Evolutionary conservation across 352 stramenopile species (phyloP).

Genomic region (Nothophytophthora sp.): DNA sequence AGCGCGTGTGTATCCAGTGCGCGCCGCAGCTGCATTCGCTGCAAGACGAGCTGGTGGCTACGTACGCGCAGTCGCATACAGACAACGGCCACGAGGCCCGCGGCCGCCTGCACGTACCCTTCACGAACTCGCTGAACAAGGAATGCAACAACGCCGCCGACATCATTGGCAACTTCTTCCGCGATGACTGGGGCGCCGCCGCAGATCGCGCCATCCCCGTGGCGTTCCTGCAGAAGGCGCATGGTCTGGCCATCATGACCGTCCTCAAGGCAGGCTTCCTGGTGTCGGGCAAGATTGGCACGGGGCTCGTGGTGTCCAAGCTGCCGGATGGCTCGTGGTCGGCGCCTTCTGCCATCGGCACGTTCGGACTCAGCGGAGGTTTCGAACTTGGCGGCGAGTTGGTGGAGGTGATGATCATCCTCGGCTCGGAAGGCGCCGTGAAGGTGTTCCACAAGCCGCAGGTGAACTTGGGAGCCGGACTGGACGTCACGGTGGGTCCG

Average conservation of each 20-base stretch:
- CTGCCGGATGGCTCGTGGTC: conserved; percentile 84
- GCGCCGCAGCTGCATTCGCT: conserved; percentile 45
- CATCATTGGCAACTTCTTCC: conserved; percentile 70
- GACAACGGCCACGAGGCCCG: conserved; percentile 43
- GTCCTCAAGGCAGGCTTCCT: conserved; percentile 59
- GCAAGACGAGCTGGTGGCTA: conserved; percentile 47
- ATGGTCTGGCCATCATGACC: conserved; percentile 58
- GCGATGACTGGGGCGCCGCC: conserved; percentile 50
- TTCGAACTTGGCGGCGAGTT: conserved; percentile 88
- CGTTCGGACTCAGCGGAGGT: conserved; percentile 78
- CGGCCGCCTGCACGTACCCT: conserved; percentile 41
- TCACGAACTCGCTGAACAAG: conserved; percentile 45
- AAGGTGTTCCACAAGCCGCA: conserved; percentile 84
- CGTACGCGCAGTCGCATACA: conserved; percentile 37
- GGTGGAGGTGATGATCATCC: conserved; percentile 91
- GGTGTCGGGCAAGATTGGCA: conserved; percentile 61
- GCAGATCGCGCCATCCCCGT: conserved; percentile 48
- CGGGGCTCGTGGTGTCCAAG: conserved; percentile 81
- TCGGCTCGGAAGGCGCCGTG: conserved; percentile 88
- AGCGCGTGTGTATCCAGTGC: conserved; percentile 62
- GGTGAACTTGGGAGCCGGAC: conserved; percentile 85
- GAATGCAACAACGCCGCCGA: conserved; percentile 60
- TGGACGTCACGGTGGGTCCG: conserved; percentile 85
- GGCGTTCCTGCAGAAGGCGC: conserved; percentile 51
- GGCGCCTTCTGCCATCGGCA: conserved; percentile 91